phyloP scores from a whole-genome alignment of 1,284 basidiomycete genomes.

The Peniophora sp. region DNA sequence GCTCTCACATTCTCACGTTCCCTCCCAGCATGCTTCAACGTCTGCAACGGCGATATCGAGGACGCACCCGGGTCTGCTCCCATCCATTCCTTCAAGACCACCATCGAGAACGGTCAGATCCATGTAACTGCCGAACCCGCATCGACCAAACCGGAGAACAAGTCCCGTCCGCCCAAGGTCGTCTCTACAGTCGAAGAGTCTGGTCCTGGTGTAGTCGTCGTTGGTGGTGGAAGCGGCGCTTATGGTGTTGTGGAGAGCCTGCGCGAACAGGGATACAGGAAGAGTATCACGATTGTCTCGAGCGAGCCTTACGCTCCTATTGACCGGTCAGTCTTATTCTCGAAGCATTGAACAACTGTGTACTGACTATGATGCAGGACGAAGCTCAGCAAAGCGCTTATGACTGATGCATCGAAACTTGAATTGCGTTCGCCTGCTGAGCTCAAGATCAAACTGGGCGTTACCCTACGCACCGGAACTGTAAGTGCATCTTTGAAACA shows the following conservation, averaged over 20 bases:
- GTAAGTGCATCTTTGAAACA: no score
- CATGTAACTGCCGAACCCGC: conserved; percentile 71
- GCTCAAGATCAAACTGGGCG: conserved; percentile 76
- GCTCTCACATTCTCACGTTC: not conserved
- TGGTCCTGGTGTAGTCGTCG: conserved; percentile 64
- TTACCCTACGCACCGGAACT: conserved; percentile 63
- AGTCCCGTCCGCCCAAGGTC: conserved; percentile 50
- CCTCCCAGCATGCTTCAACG: conserved; percentile 76
- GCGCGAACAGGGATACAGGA: conserved; percentile 77
- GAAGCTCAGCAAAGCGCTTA: conserved; percentile 84
- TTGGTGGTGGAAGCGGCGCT: conserved; percentile 82
- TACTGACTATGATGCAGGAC: conserved; percentile 38
- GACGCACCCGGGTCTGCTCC: conserved; percentile 86
- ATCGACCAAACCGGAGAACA: conserved; percentile 64
- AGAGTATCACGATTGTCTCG: conserved; percentile 73
- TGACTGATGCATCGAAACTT: conserved; percentile 72
- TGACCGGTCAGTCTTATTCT: conserved; percentile 51
- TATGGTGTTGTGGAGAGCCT: conserved; percentile 80
- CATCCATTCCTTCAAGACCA: conserved; percentile 76
- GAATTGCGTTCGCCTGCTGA: conserved; percentile 69
- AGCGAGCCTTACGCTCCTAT: conserved; percentile 81
- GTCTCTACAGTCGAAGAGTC: conserved; percentile 26
- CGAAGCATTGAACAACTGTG: not conserved
- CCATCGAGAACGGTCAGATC: conserved; percentile 70
- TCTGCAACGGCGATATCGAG: conserved; percentile 79